These are phyloP conservation scores for Rhododendron griersonianum DNA, from an alignment of 148 eudicot genomes.

Conservation along the genomic window DNA sequence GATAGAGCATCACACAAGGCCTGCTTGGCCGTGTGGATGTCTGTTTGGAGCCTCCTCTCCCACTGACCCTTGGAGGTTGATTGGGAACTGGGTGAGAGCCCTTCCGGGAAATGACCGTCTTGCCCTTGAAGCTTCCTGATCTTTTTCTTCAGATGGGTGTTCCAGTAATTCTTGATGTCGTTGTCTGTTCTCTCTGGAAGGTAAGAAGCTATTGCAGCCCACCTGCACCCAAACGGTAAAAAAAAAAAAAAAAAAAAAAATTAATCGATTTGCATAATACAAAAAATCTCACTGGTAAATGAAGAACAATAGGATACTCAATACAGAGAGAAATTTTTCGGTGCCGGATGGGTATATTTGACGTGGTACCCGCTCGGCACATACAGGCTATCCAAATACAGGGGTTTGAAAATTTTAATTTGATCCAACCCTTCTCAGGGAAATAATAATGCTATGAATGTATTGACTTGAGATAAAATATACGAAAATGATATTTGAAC, in stretches of 20 bases:
- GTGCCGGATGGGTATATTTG: no score
- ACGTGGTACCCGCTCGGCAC: no score
- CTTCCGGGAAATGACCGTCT: slow-evolving; percentile 15
- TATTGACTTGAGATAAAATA: not conserved
- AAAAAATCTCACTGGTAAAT: not conserved
- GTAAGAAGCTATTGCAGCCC: slow-evolving; percentile 96
- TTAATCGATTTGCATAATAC: not conserved
- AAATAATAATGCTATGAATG: not conserved
- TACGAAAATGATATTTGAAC: no score
- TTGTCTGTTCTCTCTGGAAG: slow-evolving; percentile 91
- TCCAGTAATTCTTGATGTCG: slow-evolving; percentile 92
- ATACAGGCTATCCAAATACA: no score
- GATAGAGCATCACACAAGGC: slow-evolving; percentile 79
- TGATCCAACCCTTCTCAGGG: slow-evolving; percentile 5
- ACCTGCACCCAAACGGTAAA: slow-evolving; percentile 30
- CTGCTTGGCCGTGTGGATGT: slow-evolving; percentile 71
- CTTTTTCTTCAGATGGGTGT: slow-evolving; percentile 83
- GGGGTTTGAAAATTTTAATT: not conserved
- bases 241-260: not conserved
- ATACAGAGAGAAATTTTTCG: not conserved
- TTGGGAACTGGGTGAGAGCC: slow-evolving; percentile 18
- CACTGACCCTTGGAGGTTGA: slow-evolving; percentile 67
- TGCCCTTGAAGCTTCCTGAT: slow-evolving; percentile 38
- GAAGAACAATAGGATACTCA: not conserved
- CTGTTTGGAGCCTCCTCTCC: slow-evolving; percentile 89